These are phyloP conservation scores for Macadamia tetraphylla DNA, from an alignment of 164 flowering plant species.

Conservation along the genomic window DNA sequence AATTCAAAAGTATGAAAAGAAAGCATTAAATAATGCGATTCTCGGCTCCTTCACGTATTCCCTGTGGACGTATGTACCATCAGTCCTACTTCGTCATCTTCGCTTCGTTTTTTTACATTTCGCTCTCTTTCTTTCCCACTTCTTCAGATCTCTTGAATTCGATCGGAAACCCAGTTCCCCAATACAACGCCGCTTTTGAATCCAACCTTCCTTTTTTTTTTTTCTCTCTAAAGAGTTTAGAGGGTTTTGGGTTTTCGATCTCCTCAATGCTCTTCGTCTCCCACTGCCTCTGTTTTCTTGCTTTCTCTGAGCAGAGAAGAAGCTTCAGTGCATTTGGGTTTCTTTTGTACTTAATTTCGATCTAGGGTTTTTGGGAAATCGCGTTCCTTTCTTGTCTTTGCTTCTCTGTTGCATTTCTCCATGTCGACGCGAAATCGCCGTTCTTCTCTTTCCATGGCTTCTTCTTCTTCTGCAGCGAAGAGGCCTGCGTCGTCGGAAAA, in stretches of 20 bases:
- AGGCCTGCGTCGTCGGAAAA: constrained; percentile 21
- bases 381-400: neutral
- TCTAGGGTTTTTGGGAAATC: neutral
- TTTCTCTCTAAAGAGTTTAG: neutral
- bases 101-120: neutral
- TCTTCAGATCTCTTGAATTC: neutral
- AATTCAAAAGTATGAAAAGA: constrained; percentile 4
- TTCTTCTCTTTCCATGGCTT: constrained; percentile 13
- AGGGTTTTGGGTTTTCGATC: constrained; percentile 2
- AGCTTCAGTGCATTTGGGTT: neutral
- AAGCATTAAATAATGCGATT: neutral
- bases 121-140: neutral
- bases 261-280: neutral
- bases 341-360: neutral
- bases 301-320: constrained; percentile 6
- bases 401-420: neutral
- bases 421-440: constrained; percentile 27
- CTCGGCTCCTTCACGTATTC: neutral
- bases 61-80: neutral
- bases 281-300: neutral
- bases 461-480: constrained; percentile 17
- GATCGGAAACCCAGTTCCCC: too few species aligned
- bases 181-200: too few species aligned
- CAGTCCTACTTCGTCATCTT: neutral
- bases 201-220: too few species aligned